Base-by-base conservation (phyloP, 1,284 basidiomycete genomes). In the Cryptococcus sp. region DNA sequence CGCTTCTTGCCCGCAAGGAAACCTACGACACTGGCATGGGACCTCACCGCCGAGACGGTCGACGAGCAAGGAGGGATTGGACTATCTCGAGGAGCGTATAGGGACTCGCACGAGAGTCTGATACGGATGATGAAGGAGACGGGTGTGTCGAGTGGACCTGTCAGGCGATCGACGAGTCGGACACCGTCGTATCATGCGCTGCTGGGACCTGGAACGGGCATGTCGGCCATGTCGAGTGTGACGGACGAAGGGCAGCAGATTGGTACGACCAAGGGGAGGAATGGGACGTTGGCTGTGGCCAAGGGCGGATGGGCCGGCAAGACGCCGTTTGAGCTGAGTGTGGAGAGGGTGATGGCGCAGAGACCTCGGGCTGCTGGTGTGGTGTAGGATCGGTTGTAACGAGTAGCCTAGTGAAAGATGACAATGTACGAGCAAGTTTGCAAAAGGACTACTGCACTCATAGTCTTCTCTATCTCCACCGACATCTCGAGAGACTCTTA, bases 281-380 rank as follows among this genome's bases (percentile, higher is more conserved):
- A 51, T 18, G 54, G 51, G 25, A 33, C 35, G 24, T 43, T 58
- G 47, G 46, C 52, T 28, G 54, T 58, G 5, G 36, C n/a, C 18
- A 53, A 48, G 36, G 63, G 62, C 22, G 56, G 53, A 26, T 62
- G 58, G 47, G 47, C 42, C 16, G 66, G 68, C 7, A 60, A 57
- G 55, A 63, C 62, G 6, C 66, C 68, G 33, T 66, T 72, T 43
- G 67, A 69, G 57, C 48, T 68, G 50, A 63, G 61, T 39, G 58
- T 65, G 2, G 60, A 63, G 45, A 56, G 69, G 43, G 63, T 61
- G 50, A 19, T 66, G 24, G 60, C 60, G 9, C 69, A 69, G 52
- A 53, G 65, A 36, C 69, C 68, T 45, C 34, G 18, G 6, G 7
- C 14, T 19, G 34, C 34, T 19, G 34, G 34, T 14, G 34, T 10